Evolutionary conservation across 2,329 filamentous ascomycete species (phyloP).

Genomic region (Curvularia hawaiiensis): DNA sequence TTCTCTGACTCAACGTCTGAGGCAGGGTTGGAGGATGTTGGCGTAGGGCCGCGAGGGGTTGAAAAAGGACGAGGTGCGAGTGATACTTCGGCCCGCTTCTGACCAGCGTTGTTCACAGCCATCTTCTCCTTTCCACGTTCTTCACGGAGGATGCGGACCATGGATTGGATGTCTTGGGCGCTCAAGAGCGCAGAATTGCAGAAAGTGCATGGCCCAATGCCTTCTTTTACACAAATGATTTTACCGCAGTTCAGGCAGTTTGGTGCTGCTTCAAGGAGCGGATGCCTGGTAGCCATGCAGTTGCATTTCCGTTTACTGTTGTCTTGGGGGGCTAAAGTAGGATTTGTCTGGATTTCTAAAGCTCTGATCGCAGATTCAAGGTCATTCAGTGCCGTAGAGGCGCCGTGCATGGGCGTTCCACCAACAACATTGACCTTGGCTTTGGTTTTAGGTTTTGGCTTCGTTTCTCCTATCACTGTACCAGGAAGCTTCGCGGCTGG

Average conservation of each 20-base stretch:
- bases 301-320: slow-evolving; percentile 72
- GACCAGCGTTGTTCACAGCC: slow-evolving; percentile 75
- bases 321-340: slow-evolving; percentile 64
- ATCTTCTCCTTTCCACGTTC: slow-evolving; percentile 88
- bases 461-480: slow-evolving; percentile 79
- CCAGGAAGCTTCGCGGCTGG: slow-evolving; percentile 65
- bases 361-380: slow-evolving; percentile 80
- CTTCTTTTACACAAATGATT: slow-evolving; percentile 93
- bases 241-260: slow-evolving; percentile 95
- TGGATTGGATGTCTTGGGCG: slow-evolving; percentile 75
- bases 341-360: slow-evolving; percentile 91
- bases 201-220: slow-evolving; percentile 90
- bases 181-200: slow-evolving; percentile 78
- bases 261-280: slow-evolving; percentile 85
- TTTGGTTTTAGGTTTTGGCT: slow-evolving; percentile 53
- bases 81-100: slow-evolving; percentile 70
- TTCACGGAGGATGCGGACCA: slow-evolving; percentile 81
- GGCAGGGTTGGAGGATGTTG: slow-evolving; percentile 42
- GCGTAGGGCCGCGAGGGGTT: slow-evolving; percentile 42
- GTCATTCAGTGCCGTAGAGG: slow-evolving; percentile 72
- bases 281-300: slow-evolving; percentile 87
- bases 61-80: slow-evolving; percentile 65
- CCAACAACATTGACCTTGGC: slow-evolving; percentile 76
- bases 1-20: slow-evolving; percentile 54
- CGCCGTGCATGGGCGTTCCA: slow-evolving; percentile 80